Base-by-base conservation (phyloP, 768 basidiomycete genomes). In the Roridomyces roridus region DNA sequence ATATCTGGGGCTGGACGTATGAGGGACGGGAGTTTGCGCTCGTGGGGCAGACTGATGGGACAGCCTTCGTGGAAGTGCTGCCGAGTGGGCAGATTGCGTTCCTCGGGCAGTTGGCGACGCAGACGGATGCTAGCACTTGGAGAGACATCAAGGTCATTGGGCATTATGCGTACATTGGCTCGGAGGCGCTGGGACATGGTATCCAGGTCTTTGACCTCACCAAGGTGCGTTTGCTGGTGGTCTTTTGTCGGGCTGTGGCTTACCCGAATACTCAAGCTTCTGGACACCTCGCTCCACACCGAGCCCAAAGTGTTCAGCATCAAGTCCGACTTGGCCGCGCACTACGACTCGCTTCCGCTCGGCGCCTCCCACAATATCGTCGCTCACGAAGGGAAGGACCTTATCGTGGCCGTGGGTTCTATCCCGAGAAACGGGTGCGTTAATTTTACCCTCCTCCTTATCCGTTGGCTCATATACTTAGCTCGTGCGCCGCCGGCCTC, bases 121-220 rank as follows among this genome's bases (percentile, higher is more conserved):
- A 59, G 48, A 59, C 58, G 28, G 42, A 41, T 25, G 46, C 21
- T 9, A 65, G 52, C 51, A 62, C 60, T 35, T 68, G 67, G 67
- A 51, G 68, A 59, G 70, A 69, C 29, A 65, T 72, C 46, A 67
- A 67, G 7, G 66, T 67, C 18, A 56, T 65, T 26, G 59, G 65
- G 23, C 53, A 69, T 46, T 53, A 57, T 36, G 64, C 63, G 15
- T 60, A 68, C 53, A 67, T 70, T 28, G 69, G 69, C 20, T 66
- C 65, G 45, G 69, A 70, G 49, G 69, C 69, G 1, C 51, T 55
- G 0, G 64, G 64, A 23, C 69, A 70, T 39, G 63, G 65, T 31
- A 59, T 71, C 36, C 70, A 72, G 45, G 64, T 70, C 44, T 72
- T 72, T 53, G 69, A 72, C 36, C 59, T 72, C 9, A 63, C 57